phyloP scores from a whole-genome alignment of 176 grass and related monocot genomes.

The Dendrocalamus sinicus region DNA sequence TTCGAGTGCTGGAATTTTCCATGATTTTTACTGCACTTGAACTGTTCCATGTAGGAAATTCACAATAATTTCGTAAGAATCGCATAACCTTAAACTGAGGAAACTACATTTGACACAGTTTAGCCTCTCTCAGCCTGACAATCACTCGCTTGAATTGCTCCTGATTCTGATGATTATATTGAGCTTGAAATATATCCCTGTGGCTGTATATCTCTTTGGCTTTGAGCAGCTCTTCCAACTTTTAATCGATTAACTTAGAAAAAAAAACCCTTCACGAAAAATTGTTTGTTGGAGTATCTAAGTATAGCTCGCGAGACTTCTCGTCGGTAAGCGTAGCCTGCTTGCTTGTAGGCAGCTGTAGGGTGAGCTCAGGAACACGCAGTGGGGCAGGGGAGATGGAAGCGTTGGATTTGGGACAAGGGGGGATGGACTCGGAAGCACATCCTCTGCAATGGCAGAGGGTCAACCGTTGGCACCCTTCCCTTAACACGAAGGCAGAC shows the following conservation, averaged over 20 bases:
- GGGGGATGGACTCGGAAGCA: neutral
- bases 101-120: neutral
- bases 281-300: neutral
- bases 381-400: neutral
- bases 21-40: neutral
- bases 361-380: slow-evolving; percentile 27
- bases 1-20: neutral
- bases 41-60: neutral
- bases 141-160: no score
- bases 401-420: slow-evolving; percentile 20
- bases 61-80: neutral
- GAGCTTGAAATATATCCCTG: no score
- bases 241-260: no score
- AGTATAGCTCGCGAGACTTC: neutral
- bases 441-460: no score
- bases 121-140: neutral
- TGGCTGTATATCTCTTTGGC: no score
- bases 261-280: neutral
- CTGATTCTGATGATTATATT: no score
- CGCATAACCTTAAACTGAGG: no score
- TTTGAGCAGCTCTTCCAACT: no score
- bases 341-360: neutral
- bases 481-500: no score
- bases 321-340: neutral
- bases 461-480: no score